phyloP scores from a whole-genome alignment of 371 early-diverging fungal species.

The Actinomortierella ambigua region DNA sequence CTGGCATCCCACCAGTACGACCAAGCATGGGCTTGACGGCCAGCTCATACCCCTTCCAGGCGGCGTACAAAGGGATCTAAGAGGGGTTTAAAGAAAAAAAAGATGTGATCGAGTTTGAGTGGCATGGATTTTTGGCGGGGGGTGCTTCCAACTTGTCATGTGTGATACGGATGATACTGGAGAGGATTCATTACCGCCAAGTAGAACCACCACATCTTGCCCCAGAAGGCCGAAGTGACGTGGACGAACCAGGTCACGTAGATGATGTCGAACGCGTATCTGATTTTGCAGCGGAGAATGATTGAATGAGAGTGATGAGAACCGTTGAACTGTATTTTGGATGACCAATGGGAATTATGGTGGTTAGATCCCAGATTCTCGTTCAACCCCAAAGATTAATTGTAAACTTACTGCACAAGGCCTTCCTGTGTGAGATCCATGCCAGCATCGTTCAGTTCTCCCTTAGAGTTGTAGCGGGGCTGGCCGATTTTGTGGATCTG shows the following conservation, averaged over 20 bases:
- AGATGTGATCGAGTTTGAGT: constrained; percentile 4
- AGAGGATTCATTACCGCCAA: constrained; percentile 54
- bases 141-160: too few relatives aligned
- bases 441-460: constrained; percentile 65
- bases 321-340: neutral
- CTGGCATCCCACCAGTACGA: constrained; percentile 19
- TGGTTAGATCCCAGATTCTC: too few relatives aligned
- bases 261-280: constrained; percentile 85
- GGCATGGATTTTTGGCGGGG: too few relatives aligned
- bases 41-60: constrained; percentile 61
- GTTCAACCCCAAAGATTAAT: neutral
- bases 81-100: neutral
- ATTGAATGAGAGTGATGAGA: neutral
- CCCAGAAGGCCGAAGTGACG: constrained; percentile 68
- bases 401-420: constrained; percentile 65
- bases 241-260: constrained; percentile 86
- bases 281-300: constrained; percentile 14
- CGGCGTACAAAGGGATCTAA: constrained; percentile 71
- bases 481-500: constrained; percentile 56
- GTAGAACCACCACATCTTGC: constrained; percentile 75
- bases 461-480: constrained; percentile 62
- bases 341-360: too few relatives aligned
- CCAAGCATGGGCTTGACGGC: constrained; percentile 55
- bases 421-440: constrained; percentile 79
- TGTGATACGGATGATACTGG: too few relatives aligned